Evolutionary conservation across 1,139 yeast species (phyloP).

Genomic region (Geotrichum reessii): DNA sequence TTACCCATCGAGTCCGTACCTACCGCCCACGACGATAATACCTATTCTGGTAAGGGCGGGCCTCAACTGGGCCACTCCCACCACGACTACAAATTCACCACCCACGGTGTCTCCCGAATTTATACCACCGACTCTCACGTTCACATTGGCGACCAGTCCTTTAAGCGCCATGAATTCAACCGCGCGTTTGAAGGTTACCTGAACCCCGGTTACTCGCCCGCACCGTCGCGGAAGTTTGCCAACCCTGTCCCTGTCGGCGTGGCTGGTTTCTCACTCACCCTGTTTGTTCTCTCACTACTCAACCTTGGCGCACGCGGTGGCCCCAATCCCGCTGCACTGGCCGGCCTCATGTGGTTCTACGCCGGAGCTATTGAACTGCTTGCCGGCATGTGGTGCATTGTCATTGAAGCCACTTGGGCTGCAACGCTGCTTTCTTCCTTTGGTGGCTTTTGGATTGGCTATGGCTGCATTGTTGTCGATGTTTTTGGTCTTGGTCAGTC

Average conservation of each 20-base stretch:
- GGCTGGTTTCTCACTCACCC: conserved; percentile 76
- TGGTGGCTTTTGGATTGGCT: conserved; percentile 87
- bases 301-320: conserved; percentile 61
- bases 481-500: conserved; percentile 68
- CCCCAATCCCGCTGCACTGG: conserved; percentile 45
- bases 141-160: conserved; percentile 66
- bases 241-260: conserved; percentile 89
- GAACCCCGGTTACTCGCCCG: conserved; percentile 57
- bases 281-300: conserved; percentile 69
- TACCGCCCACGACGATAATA: neutral
- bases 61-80: neutral
- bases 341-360: conserved; percentile 70
- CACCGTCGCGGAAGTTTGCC: conserved; percentile 68
- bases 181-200: conserved; percentile 69
- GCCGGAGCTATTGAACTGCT: conserved; percentile 69
- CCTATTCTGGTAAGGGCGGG: neutral
- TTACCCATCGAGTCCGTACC: neutral
- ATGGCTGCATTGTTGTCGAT: conserved; percentile 63
- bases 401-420: conserved; percentile 72
- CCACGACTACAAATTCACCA: conserved; percentile 10
- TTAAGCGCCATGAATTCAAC: conserved; percentile 54
- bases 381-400: conserved; percentile 72
- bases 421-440: conserved; percentile 71
- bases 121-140: conserved; percentile 42
- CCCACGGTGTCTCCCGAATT: conserved; percentile 26